Evolutionary conservation across 495 filamentous ascomycete species (phyloP).

Genomic region (Lophiotrema nucula): DNA sequence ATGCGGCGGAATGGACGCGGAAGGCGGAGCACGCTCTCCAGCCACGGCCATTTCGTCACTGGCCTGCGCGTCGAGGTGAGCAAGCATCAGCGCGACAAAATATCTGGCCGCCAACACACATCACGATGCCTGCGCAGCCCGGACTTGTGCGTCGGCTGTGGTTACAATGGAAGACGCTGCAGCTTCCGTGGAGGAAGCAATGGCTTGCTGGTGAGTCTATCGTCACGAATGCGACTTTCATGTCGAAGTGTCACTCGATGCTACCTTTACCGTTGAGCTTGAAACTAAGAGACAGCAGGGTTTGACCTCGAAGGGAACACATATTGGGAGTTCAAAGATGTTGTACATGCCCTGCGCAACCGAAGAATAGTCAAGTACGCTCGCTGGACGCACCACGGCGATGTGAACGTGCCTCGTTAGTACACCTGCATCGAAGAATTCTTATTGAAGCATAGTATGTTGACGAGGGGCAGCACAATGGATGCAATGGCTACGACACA

Average conservation of each 20-base stretch:
- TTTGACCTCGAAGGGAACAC: constrained; percentile 86
- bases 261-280: not conserved
- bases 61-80: constrained; percentile 12
- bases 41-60: constrained; percentile 24
- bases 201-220: constrained; percentile 67
- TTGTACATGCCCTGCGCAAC: constrained; percentile 50
- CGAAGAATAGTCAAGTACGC: constrained; percentile 69
- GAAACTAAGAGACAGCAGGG: constrained; percentile 50
- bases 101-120: not conserved
- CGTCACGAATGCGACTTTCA: not conserved
- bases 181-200: constrained; percentile 80
- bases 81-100: not conserved
- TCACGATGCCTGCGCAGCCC: too few relatives aligned
- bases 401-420: constrained; percentile 62
- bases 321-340: constrained; percentile 87
- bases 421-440: constrained; percentile 8
- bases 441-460: too few relatives aligned
- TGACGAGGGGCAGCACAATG: constrained; percentile 61
- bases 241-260: not conserved
- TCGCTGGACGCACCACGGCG: constrained; percentile 60
- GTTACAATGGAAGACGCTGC: constrained; percentile 82
- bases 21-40: constrained; percentile 4
- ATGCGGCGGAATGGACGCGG: not conserved
- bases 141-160: constrained; percentile 58
- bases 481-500: constrained; percentile 95